These are phyloP conservation scores for Paramecium tetraurelia DNA, from an alignment of 73 alveolate species.

Conservation along the genomic window DNA sequence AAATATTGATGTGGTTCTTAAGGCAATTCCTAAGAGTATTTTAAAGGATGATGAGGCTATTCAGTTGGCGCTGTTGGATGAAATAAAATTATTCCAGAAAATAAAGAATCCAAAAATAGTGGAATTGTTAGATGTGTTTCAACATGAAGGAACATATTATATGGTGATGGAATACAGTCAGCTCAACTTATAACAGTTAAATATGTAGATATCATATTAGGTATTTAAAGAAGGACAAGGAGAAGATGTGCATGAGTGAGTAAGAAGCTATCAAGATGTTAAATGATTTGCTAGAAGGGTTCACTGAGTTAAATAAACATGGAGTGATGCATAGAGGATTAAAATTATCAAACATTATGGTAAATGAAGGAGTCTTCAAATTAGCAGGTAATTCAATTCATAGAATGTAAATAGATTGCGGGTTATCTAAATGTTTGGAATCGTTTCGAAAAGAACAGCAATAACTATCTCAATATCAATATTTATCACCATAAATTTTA, in stretches of 20 bases:
- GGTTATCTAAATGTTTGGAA: constrained; percentile 15
- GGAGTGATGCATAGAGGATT: constrained; percentile 67
- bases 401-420: neutral
- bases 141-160: neutral
- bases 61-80: neutral
- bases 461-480: neutral
- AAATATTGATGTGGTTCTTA: neutral
- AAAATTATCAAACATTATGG: constrained; percentile 67
- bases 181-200: constrained; percentile 14
- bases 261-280: constrained; percentile 35
- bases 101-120: constrained; percentile 3
- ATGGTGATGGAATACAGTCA: neutral
- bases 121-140: neutral
- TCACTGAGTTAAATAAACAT: constrained; percentile 37
- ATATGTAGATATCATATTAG: neutral
- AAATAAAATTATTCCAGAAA: neutral
- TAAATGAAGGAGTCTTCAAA: constrained; percentile 56
- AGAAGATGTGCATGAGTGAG: neutral
- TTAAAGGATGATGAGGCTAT: constrained; percentile 19
- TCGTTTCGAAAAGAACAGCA: neutral
- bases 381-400: constrained; percentile 24
- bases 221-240: neutral
- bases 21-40: constrained; percentile 17
- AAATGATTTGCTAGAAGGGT: constrained; percentile 49
- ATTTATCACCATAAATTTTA: neutral